Percentiles rank a stretch among this genome's conserved stretches.
Evolutionary conservation across 2,329 filamentous ascomycete species (phyloP).

Genomic region (Neurospora crassa): DNA sequence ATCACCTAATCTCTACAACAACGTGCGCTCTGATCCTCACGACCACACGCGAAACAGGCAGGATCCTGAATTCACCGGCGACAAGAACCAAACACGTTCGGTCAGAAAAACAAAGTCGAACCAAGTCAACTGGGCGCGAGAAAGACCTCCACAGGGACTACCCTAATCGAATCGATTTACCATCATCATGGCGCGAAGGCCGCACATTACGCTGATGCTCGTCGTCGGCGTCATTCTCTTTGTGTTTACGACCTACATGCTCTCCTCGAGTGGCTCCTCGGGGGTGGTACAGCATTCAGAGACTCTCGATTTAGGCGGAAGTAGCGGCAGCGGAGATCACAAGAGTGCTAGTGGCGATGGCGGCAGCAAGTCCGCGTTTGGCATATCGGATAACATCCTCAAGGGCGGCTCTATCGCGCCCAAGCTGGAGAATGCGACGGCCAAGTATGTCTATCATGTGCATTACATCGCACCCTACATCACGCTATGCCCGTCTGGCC

Average conservation of each 20-base stretch:
- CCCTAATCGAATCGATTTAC: neutral
- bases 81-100: too few species aligned
- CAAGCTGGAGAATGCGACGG: slow-evolving; percentile 73
- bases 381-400: slow-evolving; percentile 41
- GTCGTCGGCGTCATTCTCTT: slow-evolving; percentile 46
- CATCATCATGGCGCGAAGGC: slow-evolving; percentile 39
- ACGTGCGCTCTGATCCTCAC: neutral
- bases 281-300: neutral
- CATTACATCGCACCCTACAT: slow-evolving; percentile 4
- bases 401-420: slow-evolving; percentile 66
- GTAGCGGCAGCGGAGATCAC: slow-evolving; percentile 1
- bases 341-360: slow-evolving; percentile 4
- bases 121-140: neutral
- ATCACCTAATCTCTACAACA: neutral
- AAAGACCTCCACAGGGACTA: neutral
- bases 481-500: neutral
- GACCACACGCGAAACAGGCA: neutral
- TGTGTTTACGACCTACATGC: slow-evolving; percentile 48
- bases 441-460: slow-evolving; percentile 45
- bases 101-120: neutral
- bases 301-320: neutral
- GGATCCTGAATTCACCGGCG: neutral
- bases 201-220: slow-evolving; percentile 43
- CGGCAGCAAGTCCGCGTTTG: slow-evolving; percentile 22
- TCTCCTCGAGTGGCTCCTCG: slow-evolving; percentile 27